Conservation (phyloP, 352 stramenopile species). For the Pythium utonaiense region DNA sequence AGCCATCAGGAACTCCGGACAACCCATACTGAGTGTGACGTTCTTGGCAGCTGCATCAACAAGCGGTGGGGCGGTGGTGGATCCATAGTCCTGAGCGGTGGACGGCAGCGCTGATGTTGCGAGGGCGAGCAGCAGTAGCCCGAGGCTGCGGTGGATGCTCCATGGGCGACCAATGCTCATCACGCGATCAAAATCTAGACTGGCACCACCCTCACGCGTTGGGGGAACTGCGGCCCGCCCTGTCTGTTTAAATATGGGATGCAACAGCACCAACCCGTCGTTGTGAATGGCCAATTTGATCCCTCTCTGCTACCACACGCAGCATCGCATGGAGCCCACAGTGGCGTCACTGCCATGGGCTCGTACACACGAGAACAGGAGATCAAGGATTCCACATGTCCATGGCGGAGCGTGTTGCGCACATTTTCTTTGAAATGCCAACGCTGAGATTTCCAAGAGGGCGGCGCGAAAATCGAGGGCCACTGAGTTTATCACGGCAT, state of each 20-base stretch:
- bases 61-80: neutral
- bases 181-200: neutral
- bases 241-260: slow-evolving; percentile 3
- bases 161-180: neutral
- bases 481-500: too few species aligned
- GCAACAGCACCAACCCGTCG: neutral
- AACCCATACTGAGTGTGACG: slow-evolving; percentile 33
- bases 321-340: neutral
- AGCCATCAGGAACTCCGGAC: slow-evolving; percentile 42
- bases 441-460: too few species aligned
- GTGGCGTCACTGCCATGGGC: neutral
- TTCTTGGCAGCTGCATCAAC: neutral
- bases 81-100: neutral
- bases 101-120: neutral
- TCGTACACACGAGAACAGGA: too few species aligned
- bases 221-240: neutral
- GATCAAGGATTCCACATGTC: neutral
- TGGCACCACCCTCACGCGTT: neutral
- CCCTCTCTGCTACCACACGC: neutral
- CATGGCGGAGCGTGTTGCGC: neutral
- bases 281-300: neutral
- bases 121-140: neutral
- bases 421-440: neutral
- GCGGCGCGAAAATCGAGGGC: neutral
- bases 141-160: neutral